Base-by-base conservation (phyloP, 2,329 filamentous ascomycete genomes). In the Claviceps paspali region DNA sequence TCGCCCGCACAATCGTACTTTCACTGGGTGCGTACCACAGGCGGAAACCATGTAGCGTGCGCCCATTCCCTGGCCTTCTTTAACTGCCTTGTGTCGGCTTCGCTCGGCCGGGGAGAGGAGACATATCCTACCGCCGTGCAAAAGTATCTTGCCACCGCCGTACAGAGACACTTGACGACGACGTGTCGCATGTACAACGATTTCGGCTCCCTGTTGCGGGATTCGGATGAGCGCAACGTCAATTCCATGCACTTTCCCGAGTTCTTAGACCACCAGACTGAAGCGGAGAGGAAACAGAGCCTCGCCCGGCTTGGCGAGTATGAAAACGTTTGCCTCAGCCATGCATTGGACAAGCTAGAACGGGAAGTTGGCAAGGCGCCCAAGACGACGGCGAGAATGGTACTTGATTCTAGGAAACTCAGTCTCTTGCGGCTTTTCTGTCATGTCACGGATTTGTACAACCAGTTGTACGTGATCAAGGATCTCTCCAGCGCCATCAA, bases 191-290 rank as follows among this genome's bases (percentile, higher is more conserved):
- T 32, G 18, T 32, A 45, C 35, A 48, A 48, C 38, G 44, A 48
- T 34, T 38, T 29, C 3, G 42, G 42, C 6, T 48, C 45, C 10
- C 26, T 35, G 5, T 19, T n/a, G n/a, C 36, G 44, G 8, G 44
- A 48, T 29, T 14, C 12, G 6, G 27, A 33, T n/a, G 44, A 46
- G 29, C 32, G 38, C n/a, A 48, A 48, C 31, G 30, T 48, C 33
- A 46, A 46, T 36, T 41, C 37, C 5, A 24, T 48, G n/a, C 30
- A 46, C 33, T 48, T 48, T 29, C 33, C 41, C 27, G 45, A 45
- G 38, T 48, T 43, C 29, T 19, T 22, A 12, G 21, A 14, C 11
- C 17, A 19, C 31, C n/a, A 3, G 19, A 31, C 23, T 12, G 11
- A 14, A 35, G 18, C 24, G 37, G 15, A 28, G 7, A 14, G 32